Conservation (phyloP, 2,329 filamentous ascomycete species). For the Colletotrichum sp. region DNA sequence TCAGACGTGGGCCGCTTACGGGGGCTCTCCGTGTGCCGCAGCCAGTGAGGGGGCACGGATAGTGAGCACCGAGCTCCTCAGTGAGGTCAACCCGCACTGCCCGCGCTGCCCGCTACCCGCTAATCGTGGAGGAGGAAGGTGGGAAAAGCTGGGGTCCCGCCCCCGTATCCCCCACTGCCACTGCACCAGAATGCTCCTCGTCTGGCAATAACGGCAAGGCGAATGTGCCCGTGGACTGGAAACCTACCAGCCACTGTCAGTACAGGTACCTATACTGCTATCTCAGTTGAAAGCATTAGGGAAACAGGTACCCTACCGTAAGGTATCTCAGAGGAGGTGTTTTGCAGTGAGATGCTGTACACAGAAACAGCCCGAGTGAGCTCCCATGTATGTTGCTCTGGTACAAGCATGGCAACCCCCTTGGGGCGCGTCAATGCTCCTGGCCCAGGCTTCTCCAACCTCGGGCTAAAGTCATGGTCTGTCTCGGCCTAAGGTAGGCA, state of each 20-base stretch:
- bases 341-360: not conserved
- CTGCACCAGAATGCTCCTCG: not conserved
- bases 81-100: not conserved
- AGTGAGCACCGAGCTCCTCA: not conserved
- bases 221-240: not conserved
- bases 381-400: not conserved
- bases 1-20: not conserved
- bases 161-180: not conserved
- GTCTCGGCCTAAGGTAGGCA: constrained; percentile 13
- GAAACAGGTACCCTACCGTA: not conserved
- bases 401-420: not conserved
- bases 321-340: not conserved
- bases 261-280: not conserved
- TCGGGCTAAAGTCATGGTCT: constrained; percentile 2
- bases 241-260: not conserved
- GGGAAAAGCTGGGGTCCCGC: constrained; percentile 13
- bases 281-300: not conserved
- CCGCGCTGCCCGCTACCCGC: not conserved
- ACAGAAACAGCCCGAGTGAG: not conserved
- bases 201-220: not conserved
- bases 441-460: not conserved
- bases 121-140: constrained; percentile 17
- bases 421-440: not conserved
- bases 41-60: not conserved
- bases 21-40: not conserved